phyloP scores from a whole-genome alignment of 139 green algal species.

The Desmodesmus armatus region DNA sequence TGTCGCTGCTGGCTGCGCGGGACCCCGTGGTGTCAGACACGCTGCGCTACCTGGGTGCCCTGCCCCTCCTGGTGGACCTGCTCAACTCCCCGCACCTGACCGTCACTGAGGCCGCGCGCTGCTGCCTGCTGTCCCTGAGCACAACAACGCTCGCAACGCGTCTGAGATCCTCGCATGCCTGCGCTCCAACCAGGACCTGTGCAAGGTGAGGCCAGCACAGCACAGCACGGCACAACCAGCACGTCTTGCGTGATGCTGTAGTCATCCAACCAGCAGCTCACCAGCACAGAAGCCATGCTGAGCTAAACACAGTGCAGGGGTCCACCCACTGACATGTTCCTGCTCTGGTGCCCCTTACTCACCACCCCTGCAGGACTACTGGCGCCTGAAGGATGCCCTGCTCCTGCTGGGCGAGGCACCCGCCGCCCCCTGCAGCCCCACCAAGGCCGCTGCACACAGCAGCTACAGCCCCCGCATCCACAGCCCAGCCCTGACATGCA shows the following conservation, averaged over 20 bases:
- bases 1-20: constrained; percentile 34
- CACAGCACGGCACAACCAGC: no score
- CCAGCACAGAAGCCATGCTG: no score
- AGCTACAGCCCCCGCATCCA: not conserved
- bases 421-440: no score
- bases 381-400: constrained; percentile 45
- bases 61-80: constrained; percentile 35
- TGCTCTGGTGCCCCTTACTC: no score
- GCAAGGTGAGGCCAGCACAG: not conserved
- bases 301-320: no score
- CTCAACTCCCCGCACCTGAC: not conserved
- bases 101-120: constrained; percentile 40
- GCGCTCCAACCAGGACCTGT: constrained; percentile 9
- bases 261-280: no score
- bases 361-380: constrained; percentile 45
- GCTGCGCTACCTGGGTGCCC: constrained; percentile 44
- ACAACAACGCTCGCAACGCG: constrained; percentile 40
- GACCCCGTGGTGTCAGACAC: constrained; percentile 44
- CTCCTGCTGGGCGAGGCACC: constrained; percentile 22
- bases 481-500: no score
- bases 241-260: no score
- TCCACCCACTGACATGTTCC: no score
- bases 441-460: no score
- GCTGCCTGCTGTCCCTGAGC: constrained; percentile 36
- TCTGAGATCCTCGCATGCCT: constrained; percentile 30